A percentile compares a stretch with the other conserved stretches of the same genome.
These are phyloP conservation scores for Sporisorium graminicola DNA, from an alignment of 1,284 basidiomycete species.

Conservation along the genomic window DNA sequence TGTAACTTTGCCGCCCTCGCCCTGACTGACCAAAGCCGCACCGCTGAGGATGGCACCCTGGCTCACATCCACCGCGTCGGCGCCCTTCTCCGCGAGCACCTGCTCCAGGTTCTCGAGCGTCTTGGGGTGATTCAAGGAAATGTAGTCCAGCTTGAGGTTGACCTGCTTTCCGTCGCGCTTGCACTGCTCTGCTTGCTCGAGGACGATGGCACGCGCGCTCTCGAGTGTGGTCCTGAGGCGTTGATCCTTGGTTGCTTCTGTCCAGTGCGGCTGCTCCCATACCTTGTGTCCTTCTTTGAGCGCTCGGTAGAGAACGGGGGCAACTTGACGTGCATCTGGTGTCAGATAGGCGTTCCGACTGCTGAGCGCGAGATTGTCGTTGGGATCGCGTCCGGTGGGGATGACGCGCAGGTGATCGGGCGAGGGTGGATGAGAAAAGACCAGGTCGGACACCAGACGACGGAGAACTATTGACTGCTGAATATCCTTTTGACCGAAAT, in stretches of 20 bases:
- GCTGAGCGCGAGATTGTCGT: constrained; percentile 82
- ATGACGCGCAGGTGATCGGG: constrained; percentile 78
- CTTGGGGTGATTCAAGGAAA: constrained; percentile 86
- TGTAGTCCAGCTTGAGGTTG: constrained; percentile 81
- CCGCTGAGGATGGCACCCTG: constrained; percentile 84
- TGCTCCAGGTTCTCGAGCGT: constrained; percentile 74
- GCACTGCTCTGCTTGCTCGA: constrained; percentile 21
- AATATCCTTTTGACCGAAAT: constrained; percentile 99
- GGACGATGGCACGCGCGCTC: constrained; percentile 41
- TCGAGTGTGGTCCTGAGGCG: constrained; percentile 49
- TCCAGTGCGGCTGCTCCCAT: constrained; percentile 38
- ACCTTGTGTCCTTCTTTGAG: constrained; percentile 74
- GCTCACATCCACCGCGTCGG: constrained; percentile 57
- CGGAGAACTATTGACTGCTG: constrained; percentile 91
- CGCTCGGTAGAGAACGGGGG: constrained; percentile 81
- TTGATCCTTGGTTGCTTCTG: constrained; percentile 19
- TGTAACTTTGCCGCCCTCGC: constrained; percentile 76
- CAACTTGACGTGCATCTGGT: constrained; percentile 76
- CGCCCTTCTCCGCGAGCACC: constrained; percentile 70
- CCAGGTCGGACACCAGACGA: constrained; percentile 84
- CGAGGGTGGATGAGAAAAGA: constrained; percentile 80
- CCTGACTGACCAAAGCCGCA: constrained; percentile 80
- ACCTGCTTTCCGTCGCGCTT: constrained; percentile 15
- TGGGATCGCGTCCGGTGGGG: constrained; percentile 79
- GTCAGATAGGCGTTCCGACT: constrained; percentile 91